phyloP scores from a whole-genome alignment of 108 stramenopile species.

The Licmophora abbreviata region DNA sequence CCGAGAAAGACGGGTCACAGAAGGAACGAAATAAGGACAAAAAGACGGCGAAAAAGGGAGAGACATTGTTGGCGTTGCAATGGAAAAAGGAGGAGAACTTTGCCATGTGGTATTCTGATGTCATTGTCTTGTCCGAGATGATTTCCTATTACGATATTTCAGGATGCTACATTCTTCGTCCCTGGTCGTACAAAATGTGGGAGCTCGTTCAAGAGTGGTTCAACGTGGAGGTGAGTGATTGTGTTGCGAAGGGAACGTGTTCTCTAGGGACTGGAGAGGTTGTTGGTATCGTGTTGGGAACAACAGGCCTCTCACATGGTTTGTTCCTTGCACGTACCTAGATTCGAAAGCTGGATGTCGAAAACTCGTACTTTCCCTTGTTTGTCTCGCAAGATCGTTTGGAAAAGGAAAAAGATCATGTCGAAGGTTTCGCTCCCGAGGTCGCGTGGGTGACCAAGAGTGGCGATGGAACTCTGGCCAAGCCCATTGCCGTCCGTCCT shows the following conservation, averaged over 20 bases:
- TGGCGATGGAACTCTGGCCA: constrained; percentile 84
- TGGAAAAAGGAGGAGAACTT: constrained; percentile 94
- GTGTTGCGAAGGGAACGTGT: not conserved
- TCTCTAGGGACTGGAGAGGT: not conserved
- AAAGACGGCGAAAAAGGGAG: constrained; percentile 66
- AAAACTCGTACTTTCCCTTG: constrained; percentile 97
- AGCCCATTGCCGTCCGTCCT: constrained; percentile 97
- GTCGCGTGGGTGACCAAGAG: constrained; percentile 95
- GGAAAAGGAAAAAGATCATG: constrained; percentile 97
- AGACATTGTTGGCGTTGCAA: constrained; percentile 70
- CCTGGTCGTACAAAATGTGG: constrained; percentile 98
- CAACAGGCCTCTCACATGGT: not conserved
- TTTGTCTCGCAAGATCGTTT: constrained; percentile 91
- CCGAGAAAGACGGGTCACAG: constrained; percentile 12
- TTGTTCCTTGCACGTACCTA: constrained; percentile 2
- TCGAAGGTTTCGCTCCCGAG: constrained; percentile 99
- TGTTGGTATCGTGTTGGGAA: not conserved
- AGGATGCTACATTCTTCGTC: constrained; percentile 99
- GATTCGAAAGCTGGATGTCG: constrained; percentile 84
- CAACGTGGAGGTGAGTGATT: constrained; percentile 52
- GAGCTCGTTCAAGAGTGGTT: constrained; percentile 96
- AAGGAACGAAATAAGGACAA: constrained; percentile 31
- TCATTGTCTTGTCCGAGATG: constrained; percentile 97
- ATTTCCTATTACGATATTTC: constrained; percentile 98
- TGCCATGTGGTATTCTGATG: constrained; percentile 95